Base-by-base conservation (phyloP, 23 red algal genomes). In the Gracilariopsis chorda region DNA sequence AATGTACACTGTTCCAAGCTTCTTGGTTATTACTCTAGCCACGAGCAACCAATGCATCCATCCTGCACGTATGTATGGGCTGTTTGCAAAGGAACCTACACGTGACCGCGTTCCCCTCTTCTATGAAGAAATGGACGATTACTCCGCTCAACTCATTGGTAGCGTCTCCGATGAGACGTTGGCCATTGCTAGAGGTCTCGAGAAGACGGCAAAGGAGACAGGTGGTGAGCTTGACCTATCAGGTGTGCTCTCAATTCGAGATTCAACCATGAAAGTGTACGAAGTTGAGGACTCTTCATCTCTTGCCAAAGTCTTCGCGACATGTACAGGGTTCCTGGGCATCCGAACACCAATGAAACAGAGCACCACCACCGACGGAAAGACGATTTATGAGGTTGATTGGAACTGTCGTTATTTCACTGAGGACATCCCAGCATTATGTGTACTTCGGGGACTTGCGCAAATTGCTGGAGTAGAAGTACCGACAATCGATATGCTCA, bases 21-120 rank as follows among this genome's bases (percentile, higher is more conserved):
- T 82, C 37, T 35, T 92, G 74, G 51, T 80, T n/a, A 30, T 59
- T 4, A 92, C 88, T 23, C 48, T 92, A 25, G 48, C 67, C 51
- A 72, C 88, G 13, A 74, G 51, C 39, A 92, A 92, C 36, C 75
- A 92, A 21, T 81, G 75, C 51, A 92, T 92, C 47, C 88, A 92
- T 40, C 88, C 88, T 12, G 63, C 78, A 21, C 20, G 88, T 0
- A 92, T 92, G 78, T 82, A 82, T 27, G 48, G 51, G 8, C 24
- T 81, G 78, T 92, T 81, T 35, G 32, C 78, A 9, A 52, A 67
- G 14, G 9, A 53, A 7, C 40, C 75, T 0, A 56, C 20, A 13
- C 33, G 46, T 16, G 16, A 80, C 28, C 52, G 59, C 37, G 32
- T 80, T 49, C 88, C 88, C 10, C 33, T 92, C n/a, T 92, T 92